Evolutionary conservation across 257 asterid genomes (phyloP), one percentile per base, ranked within the genome.

Genomic region (Fraxinus pennsylvanica): DNA sequence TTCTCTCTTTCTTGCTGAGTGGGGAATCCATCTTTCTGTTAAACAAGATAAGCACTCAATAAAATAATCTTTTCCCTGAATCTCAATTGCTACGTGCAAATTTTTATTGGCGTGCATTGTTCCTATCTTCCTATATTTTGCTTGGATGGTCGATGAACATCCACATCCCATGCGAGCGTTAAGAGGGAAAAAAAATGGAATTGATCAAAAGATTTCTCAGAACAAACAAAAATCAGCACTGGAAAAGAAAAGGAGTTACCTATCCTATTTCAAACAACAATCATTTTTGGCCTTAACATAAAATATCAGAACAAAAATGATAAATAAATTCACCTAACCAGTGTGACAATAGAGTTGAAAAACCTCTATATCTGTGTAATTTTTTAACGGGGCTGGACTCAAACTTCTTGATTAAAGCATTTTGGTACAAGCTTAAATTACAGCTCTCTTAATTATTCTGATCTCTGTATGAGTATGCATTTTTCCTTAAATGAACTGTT

Each of bases 401-500:
- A 21, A n/a, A 59, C 67, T 8, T 59, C 30, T 59, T 59, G 32
- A 21, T 59, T 22, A 8, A 59, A 59, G 66, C 29, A 59, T 6
- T 59, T 22, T 21, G 67, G 67, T 59, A 59, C 25, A 59, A 2
- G 32, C 15, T 59, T 57, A 7, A n/a, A 57, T 57, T 19, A 57
- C 66, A 57, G 27, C 27, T 54, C 65, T 54, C 65, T 54, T 57
- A 6, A 21, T 21, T 59, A 59, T 21, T 72, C 63, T 39, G 33
- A 25, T 32, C 78, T 27, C 33, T 70, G 69, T 79, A 73, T 38
- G 78, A 59, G 5, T 63, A 65, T 71, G 33, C 38, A 38, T 22
- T 67, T 73, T 74, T 79, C 52, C 30, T 45, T 9, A 77, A 65
- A 38, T 71, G 71, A 76, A 74, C 61, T 39, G 3, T 80, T 69